A percentile compares a stretch with the other conserved stretches of the same genome.
Conservation (phyloP, 2,329 filamentous ascomycete species). For the Exophiala phaeomuriformis region DNA sequence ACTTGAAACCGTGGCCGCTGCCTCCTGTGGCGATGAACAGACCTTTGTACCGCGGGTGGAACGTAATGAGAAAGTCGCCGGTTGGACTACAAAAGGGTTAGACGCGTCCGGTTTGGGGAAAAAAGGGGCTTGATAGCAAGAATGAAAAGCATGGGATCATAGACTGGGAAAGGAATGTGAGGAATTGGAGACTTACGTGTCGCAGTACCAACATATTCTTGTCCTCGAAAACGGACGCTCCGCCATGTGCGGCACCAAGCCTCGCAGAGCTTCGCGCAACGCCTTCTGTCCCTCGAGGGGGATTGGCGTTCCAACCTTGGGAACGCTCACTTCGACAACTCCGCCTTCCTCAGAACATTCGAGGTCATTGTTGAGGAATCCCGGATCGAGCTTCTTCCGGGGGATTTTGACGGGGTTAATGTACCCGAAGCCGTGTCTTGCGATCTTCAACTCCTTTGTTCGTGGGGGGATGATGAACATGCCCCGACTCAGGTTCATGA, state of each 20-base stretch:
- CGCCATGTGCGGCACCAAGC: constrained; percentile 49
- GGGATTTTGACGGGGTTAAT: constrained; percentile 17
- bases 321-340: constrained; percentile 33
- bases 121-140: neutral
- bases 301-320: constrained; percentile 34
- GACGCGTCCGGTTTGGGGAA: neutral
- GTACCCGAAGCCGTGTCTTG: constrained; percentile 63
- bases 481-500: constrained; percentile 43
- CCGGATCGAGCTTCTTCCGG: constrained; percentile 9
- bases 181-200: constrained; percentile 43
- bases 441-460: constrained; percentile 54
- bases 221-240: constrained; percentile 55
- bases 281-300: constrained; percentile 53
- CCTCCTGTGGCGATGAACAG: constrained; percentile 48
- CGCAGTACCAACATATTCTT: constrained; percentile 68
- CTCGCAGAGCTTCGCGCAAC: constrained; percentile 54
- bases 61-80: constrained; percentile 64
- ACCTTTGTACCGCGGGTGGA: constrained; percentile 52
- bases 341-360: neutral
- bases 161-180: neutral
- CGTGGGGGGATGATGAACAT: constrained; percentile 52
- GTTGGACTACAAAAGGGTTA: constrained; percentile 36
- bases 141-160: neutral
- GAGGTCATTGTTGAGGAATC: neutral
- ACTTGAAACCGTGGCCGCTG: constrained; percentile 59